phyloP scores from a whole-genome alignment of 176 grass and related monocot species.

The Aechmea fasciata region DNA sequence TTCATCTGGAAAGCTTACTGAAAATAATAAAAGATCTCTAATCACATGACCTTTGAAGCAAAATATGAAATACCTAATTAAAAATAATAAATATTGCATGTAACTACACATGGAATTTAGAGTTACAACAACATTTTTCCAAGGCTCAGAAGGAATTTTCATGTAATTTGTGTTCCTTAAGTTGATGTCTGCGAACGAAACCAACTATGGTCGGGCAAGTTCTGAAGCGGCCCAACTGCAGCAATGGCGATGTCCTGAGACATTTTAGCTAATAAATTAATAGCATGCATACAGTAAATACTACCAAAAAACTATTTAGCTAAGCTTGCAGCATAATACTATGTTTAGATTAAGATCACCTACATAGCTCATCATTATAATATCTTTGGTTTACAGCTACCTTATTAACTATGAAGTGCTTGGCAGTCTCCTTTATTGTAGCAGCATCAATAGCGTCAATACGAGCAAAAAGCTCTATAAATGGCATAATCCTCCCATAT shows the following conservation, averaged over 20 bases:
- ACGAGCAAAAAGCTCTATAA: slow-evolving; percentile 79
- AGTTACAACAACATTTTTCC: not conserved
- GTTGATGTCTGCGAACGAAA: slow-evolving; percentile 44
- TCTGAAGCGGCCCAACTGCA: slow-evolving; percentile 46
- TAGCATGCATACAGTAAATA: not conserved
- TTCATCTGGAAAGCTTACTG: no score
- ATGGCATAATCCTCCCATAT: slow-evolving; percentile 75
- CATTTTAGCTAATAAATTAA: not conserved
- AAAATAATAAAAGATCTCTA: no score
- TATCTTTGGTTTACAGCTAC: slow-evolving; percentile 24
- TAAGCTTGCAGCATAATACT: slow-evolving; percentile 16
- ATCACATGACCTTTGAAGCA: no score
- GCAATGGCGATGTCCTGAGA: slow-evolving; percentile 74
- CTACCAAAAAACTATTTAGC: not conserved
- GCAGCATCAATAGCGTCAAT: slow-evolving; percentile 84
- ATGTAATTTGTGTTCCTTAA: slow-evolving; percentile 8
- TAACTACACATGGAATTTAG: no score
- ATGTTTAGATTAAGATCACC: slow-evolving; percentile 5
- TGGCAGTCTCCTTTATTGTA: slow-evolving; percentile 78
- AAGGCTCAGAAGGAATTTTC: not conserved
- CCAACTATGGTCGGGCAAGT: slow-evolving; percentile 80
- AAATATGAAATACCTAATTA: no score
- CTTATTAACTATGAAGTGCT: slow-evolving; percentile 74
- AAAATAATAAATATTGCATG: no score
- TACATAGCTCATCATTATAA: not conserved